Base-by-base conservation (phyloP, 2,329 filamentous ascomycete genomes). In the Fusarium piperis region DNA sequence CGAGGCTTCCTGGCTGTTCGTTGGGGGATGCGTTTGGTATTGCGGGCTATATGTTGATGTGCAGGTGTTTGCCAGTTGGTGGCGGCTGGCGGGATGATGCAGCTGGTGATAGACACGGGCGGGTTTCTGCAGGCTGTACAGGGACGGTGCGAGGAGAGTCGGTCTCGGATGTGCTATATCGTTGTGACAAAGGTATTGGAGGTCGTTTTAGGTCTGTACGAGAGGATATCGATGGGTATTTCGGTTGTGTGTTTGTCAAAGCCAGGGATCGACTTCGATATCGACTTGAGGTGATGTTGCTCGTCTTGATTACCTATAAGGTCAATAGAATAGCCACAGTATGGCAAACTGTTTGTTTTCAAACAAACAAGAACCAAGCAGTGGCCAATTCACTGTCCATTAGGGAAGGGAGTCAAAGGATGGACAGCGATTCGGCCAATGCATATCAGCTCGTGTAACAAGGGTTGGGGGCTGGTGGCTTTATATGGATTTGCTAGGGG, bases 401-500 rank as follows among this genome's bases (percentile, higher is more conserved):
- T 35, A 18, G 15, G 39, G 39, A 61, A 60, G 15, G 46, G 16
- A 30, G 39, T 33, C 36, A 26, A 20, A n/a, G 6, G 16, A 32
- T 32, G 11, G 28, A 8, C 12, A 36, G 23, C 36, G 41, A 18
- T 16, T 53, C 28, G 26, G 59, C 41, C 30, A 18, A 23, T 33
- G 26, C 28, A 48, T 13, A n/a, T 32, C 30, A 51, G 33, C 20
- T 18, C 33, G 62, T 61, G 66, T 70, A 51, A 67, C 62, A 56
- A 59, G 16, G 56, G 28, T 28, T 26, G 51, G 70, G 61, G 66
- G 71, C 44, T n/a, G 44, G 35, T 52, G 64, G 28, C 59, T 73
- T 74, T 76, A 76, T 74, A 69, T 71, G 64, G 59, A 36, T 44
- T 46, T 56, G 28, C 48, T 12, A 5, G 20, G 30, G 64, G 56